These are phyloP conservation scores for Daldinia sp. DNA, from an alignment of 2,329 filamentous ascomycete genomes.

Conservation along the genomic window DNA sequence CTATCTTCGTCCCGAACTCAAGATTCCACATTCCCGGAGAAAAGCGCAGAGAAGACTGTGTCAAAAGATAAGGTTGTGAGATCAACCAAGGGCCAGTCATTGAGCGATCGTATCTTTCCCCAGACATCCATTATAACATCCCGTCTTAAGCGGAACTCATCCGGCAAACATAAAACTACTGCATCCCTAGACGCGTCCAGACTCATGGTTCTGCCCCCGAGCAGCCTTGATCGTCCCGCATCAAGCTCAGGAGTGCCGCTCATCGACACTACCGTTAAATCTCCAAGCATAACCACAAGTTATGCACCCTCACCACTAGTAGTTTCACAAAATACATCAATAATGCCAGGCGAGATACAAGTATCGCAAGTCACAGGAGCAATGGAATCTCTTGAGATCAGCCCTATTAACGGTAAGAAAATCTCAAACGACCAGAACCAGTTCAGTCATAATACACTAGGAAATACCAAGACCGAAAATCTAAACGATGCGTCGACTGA, in stretches of 20 bases:
- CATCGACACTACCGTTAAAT: conserved; percentile 34
- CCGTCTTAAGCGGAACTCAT: conserved; percentile 42
- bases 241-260: conserved; percentile 43
- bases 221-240: conserved; percentile 36
- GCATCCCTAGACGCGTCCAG: conserved; percentile 41
- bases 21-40: conserved; percentile 38
- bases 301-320: conserved; percentile 5
- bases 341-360: neutral
- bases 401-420: conserved; percentile 1
- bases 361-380: conserved; percentile 15
- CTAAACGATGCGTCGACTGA: conserved; percentile 22
- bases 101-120: conserved; percentile 37
- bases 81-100: conserved; percentile 28
- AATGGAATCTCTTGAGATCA: conserved; percentile 26
- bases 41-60: conserved; percentile 36
- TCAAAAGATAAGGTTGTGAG: conserved; percentile 28
- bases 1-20: conserved; percentile 36
- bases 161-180: conserved; percentile 41
- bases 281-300: conserved; percentile 9
- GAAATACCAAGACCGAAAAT: conserved; percentile 5
- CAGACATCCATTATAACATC: conserved; percentile 35
- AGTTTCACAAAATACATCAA: neutral
- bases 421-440: conserved; percentile 9
- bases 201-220: conserved; percentile 19
- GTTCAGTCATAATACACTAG: neutral